Evolutionary conservation across 208 protist species (phyloP).

Genomic region (Lotmaria passim): DNA sequence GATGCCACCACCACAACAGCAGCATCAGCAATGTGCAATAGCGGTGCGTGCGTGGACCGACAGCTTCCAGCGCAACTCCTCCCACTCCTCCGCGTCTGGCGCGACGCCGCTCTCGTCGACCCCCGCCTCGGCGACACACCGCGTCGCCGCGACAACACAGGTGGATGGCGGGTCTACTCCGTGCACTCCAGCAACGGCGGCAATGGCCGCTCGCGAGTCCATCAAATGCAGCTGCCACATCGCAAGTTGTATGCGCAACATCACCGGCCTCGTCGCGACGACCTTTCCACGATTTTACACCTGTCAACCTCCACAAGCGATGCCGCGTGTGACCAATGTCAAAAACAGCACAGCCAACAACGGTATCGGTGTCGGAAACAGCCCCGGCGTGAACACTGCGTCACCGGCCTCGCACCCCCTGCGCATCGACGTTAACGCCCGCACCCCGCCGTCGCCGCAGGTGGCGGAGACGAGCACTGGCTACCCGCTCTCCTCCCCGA

Average conservation of each 20-base stretch:
- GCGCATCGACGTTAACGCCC: constrained; percentile 7
- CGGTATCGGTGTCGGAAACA: not conserved
- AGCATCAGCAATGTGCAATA: not conserved
- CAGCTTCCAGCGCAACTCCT: not conserved
- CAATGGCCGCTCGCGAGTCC: not conserved
- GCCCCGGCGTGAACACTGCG: not conserved
- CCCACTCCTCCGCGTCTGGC: not conserved
- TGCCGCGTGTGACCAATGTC: not conserved
- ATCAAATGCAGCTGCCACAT: constrained; percentile 7
- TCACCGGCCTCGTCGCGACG: constrained; percentile 16
- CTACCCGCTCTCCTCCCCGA: constrained; percentile 1
- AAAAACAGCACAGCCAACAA: not conserved
- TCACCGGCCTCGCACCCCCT: not conserved
- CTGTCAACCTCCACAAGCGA: not conserved
- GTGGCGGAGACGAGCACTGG: not conserved
- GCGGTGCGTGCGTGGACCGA: constrained; percentile 3
- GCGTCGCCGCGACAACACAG: not conserved
- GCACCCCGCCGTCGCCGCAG: constrained; percentile 6
- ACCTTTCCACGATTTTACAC: constrained; percentile 9
- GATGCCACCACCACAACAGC: not conserved
- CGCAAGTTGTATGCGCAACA: constrained; percentile 13
- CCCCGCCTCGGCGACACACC: not conserved
- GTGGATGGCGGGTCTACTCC: not conserved
- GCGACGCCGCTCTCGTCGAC: not conserved
- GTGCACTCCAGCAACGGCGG: not conserved